Conservation (phyloP, 2,329 filamentous ascomycete genomes). For the Xylariomycetidae sp. region DNA sequence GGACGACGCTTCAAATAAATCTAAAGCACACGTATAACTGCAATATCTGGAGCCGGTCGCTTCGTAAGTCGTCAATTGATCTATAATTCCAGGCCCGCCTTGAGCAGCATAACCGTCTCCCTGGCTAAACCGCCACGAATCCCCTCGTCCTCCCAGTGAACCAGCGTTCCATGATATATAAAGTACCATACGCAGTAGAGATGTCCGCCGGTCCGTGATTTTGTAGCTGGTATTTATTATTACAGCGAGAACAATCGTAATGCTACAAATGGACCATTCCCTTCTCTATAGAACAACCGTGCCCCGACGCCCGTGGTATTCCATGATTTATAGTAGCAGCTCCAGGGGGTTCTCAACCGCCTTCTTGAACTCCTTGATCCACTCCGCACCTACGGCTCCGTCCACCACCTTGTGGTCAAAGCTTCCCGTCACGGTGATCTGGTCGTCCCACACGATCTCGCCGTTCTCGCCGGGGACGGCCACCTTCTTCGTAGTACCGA, state of each 20-base stretch:
- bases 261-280: constrained; percentile 1
- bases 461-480: constrained; percentile 78
- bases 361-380: constrained; percentile 96
- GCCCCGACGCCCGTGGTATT: constrained; percentile 21
- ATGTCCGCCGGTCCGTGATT: too few relatives aligned
- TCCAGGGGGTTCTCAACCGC: constrained; percentile 95
- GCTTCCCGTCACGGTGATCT: constrained; percentile 89
- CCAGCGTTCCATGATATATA: too few relatives aligned
- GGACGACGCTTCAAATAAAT: too few relatives aligned
- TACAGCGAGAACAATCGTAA: constrained; percentile 10
- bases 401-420: constrained; percentile 99
- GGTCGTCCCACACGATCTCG: constrained; percentile 92
- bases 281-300: constrained; percentile 24
- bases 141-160: too few relatives aligned
- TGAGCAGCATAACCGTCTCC: too few relatives aligned
- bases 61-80: too few relatives aligned
- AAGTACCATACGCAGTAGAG: too few relatives aligned
- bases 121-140: too few relatives aligned
- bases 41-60: too few relatives aligned
- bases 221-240: constrained; percentile 15
- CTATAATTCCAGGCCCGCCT: too few relatives aligned
- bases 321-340: constrained; percentile 78
- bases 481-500: constrained; percentile 94
- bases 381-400: constrained; percentile 92
- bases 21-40: too few relatives aligned